Evolutionary conservation across 768 basidiomycete genomes (phyloP).

Genomic region (Hygrophoropsis aurantiaca): DNA sequence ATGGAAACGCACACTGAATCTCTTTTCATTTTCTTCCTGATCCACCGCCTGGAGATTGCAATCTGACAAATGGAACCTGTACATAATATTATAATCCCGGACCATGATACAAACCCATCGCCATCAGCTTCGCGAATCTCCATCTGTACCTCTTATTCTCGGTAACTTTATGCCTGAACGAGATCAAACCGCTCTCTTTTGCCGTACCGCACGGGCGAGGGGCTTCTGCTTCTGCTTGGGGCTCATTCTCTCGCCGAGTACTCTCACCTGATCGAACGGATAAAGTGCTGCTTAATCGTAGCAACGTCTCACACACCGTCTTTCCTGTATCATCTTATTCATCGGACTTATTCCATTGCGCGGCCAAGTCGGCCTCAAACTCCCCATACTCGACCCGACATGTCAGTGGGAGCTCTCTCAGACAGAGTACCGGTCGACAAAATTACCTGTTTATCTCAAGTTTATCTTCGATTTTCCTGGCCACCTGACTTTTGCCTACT

Average conservation of each 20-base stretch:
- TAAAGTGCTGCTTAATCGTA: slow-evolving; percentile 1
- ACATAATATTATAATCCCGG: slow-evolving; percentile 9
- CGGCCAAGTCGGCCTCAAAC: slow-evolving; percentile 17
- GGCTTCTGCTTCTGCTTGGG: background rate
- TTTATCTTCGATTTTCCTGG: background rate
- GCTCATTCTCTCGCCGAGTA: slow-evolving; percentile 3
- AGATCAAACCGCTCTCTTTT: slow-evolving; percentile 6
- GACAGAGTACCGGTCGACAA: background rate
- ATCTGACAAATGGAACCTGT: slow-evolving; percentile 1
- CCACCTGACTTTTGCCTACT: slow-evolving; percentile 13
- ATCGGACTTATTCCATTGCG: slow-evolving; percentile 5
- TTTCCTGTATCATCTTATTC: slow-evolving; percentile 6
- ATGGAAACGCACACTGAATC: slow-evolving; percentile 19
- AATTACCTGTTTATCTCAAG: background rate
- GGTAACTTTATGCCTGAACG: slow-evolving; percentile 27
- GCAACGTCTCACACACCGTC: slow-evolving; percentile 17
- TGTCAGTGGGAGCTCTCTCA: slow-evolving; percentile 11
- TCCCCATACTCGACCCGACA: slow-evolving; percentile 5
- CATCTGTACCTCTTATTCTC: slow-evolving; percentile 21
- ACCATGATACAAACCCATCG: too few relatives aligned
- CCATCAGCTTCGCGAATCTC: slow-evolving; percentile 19
- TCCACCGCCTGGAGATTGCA: slow-evolving; percentile 24
- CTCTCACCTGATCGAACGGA: slow-evolving; percentile 8
- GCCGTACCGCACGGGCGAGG: background rate
- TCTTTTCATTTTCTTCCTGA: slow-evolving; percentile 22